phyloP scores from a whole-genome alignment of 1,284 basidiomycete species.

The Puccinia horiana region DNA sequence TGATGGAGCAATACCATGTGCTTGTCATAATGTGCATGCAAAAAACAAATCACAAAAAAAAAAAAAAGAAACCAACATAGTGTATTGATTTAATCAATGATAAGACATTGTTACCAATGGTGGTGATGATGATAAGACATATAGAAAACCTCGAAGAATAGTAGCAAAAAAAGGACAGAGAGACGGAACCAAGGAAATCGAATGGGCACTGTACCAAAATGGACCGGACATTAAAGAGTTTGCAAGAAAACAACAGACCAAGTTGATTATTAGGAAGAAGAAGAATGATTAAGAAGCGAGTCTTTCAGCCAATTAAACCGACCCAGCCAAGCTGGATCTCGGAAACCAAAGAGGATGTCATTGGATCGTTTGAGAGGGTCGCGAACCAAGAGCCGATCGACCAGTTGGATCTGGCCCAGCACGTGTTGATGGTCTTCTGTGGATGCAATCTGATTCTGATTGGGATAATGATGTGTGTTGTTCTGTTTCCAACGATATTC shows the following conservation, averaged over 20 bases:
- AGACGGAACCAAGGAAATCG: slow-evolving; percentile 24
- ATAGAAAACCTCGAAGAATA: background rate
- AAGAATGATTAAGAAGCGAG: background rate
- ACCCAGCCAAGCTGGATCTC: slow-evolving; percentile 20
- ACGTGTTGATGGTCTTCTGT: slow-evolving; percentile 10
- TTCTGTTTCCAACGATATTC: slow-evolving; percentile 19
- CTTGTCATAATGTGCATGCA: too few relatives aligned
- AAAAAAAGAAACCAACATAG: too few relatives aligned
- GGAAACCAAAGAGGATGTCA: slow-evolving; percentile 19
- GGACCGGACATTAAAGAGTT: background rate
- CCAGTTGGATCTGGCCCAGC: background rate
- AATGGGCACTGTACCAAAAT: background rate
- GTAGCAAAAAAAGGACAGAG: background rate
- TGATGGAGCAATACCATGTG: too few relatives aligned
- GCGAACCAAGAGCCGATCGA: slow-evolving; percentile 16
- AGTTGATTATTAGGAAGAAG: background rate
- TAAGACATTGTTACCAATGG: background rate
- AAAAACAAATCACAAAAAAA: too few relatives aligned
- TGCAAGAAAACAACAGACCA: slow-evolving; percentile 10
- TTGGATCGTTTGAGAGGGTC: slow-evolving; percentile 19
- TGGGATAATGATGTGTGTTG: background rate
- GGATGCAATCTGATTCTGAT: background rate
- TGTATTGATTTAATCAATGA: too few relatives aligned
- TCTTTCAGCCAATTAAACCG: slow-evolving; percentile 21
- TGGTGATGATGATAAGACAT: background rate